Percentiles rank a stretch among this genome's conserved stretches.
phyloP scores from a whole-genome alignment of 2,329 filamentous ascomycete species.

The Gnomoniopsis sp. region DNA sequence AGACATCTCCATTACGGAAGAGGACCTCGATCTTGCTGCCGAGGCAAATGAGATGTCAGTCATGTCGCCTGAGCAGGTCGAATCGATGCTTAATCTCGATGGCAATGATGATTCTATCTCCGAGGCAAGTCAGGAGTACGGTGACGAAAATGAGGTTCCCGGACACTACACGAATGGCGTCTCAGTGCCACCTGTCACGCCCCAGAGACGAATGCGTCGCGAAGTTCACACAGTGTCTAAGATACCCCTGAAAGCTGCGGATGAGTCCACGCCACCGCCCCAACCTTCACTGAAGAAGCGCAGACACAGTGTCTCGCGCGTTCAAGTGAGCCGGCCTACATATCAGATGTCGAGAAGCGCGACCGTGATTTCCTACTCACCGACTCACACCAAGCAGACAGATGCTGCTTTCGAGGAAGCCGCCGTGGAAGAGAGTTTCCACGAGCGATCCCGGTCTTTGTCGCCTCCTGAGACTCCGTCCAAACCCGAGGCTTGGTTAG shows the following conservation, averaged over 20 bases:
- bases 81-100: conserved; percentile 30
- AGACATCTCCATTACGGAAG: conserved; percentile 46
- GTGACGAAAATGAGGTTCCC: conserved; percentile 61
- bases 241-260: conserved; percentile 69
- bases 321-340: conserved; percentile 40
- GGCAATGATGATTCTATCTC: conserved; percentile 50
- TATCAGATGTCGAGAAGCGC: conserved; percentile 42
- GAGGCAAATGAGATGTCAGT: conserved; percentile 61
- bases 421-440: conserved; percentile 20
- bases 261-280: conserved; percentile 46
- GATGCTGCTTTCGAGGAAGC: conserved; percentile 25
- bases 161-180: conserved; percentile 20
- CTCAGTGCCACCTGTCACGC: conserved; percentile 48
- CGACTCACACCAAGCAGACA: conserved; percentile 38
- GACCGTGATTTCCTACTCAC: conserved; percentile 53
- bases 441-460: conserved; percentile 22
- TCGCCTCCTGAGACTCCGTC: conserved; percentile 38
- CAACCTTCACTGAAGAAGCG: conserved; percentile 43
- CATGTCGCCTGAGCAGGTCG: conserved; percentile 40
- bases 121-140: conserved; percentile 63
- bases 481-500: conserved; percentile 52
- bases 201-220: conserved; percentile 48
- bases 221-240: conserved; percentile 74
- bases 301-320: conserved; percentile 47
- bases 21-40: conserved; percentile 54